These are phyloP conservation scores for Pseudocercospora macadamiae DNA, from an alignment of 2,329 filamentous ascomycete species.

Conservation along the genomic window DNA sequence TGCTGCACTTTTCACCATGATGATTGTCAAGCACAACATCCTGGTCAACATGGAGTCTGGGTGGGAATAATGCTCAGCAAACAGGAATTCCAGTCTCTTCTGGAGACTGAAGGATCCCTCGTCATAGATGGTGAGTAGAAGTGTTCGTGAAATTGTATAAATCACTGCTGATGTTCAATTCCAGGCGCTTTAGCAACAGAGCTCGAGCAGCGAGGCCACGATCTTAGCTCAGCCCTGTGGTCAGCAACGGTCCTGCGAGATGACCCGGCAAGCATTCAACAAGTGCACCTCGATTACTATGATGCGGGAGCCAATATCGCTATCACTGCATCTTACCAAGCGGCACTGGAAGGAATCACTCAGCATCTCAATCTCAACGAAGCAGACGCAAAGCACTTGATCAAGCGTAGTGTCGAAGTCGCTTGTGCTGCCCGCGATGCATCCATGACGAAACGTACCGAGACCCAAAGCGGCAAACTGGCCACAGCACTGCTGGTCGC, in stretches of 20 bases:
- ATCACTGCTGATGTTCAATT: no score
- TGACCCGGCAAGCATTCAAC: slow-evolving; percentile 45
- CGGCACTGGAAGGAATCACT: slow-evolving; percentile 45
- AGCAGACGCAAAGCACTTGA: slow-evolving; percentile 40
- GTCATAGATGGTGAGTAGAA: no score
- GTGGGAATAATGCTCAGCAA: slow-evolving; percentile 33
- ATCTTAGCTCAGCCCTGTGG: slow-evolving; percentile 50
- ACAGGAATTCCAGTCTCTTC: slow-evolving; percentile 26
- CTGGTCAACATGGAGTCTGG: no score
- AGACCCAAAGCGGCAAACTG: background rate
- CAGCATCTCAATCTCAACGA: slow-evolving; percentile 42
- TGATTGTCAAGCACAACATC: no score
- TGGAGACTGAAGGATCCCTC: slow-evolving; percentile 35
- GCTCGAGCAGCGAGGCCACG: slow-evolving; percentile 47
- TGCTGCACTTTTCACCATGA: no score
- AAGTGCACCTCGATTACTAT: slow-evolving; percentile 51
- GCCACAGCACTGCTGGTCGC: slow-evolving; percentile 42
- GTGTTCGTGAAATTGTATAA: no score
- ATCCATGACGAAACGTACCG: background rate
- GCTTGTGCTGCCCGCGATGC: slow-evolving; percentile 43
- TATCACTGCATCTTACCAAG: slow-evolving; percentile 54
- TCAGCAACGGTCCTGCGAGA: slow-evolving; percentile 47
- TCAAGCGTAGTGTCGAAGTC: slow-evolving; percentile 46
- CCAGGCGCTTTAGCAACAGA: slow-evolving; percentile 54
- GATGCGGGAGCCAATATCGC: slow-evolving; percentile 50